A percentile compares a stretch with the other conserved stretches of the same genome.
phyloP scores from a whole-genome alignment of 345 rosid species.

The Eucalyptus leucophloia region DNA sequence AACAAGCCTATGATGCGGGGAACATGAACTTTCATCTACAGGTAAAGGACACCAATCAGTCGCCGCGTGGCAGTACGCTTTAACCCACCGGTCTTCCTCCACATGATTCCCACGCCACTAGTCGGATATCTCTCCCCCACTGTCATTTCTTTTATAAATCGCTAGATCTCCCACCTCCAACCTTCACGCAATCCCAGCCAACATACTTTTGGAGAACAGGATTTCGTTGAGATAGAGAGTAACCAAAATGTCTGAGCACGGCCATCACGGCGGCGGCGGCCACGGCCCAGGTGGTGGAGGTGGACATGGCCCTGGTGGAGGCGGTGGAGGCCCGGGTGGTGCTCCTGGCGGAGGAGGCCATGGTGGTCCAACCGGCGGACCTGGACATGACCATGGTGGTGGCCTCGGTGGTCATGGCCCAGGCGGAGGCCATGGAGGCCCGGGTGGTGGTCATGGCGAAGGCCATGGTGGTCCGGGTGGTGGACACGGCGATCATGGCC shows the following conservation, averaged over 20 bases:
- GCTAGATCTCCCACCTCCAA: not conserved
- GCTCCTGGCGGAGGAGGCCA: not conserved
- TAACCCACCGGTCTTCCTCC: not conserved
- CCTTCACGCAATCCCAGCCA: not conserved
- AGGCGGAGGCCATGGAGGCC: not conserved
- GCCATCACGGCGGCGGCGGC: not conserved
- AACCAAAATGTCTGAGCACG: not conserved
- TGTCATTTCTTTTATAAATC: not conserved
- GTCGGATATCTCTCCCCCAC: not conserved
- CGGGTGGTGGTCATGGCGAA: not conserved
- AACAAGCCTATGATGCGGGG: not conserved
- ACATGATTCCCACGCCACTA: not conserved
- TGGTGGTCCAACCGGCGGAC: not conserved
- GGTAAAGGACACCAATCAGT: not conserved
- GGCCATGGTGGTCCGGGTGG: not conserved
- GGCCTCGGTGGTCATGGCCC: not conserved
- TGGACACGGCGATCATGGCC: not conserved
- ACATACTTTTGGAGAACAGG: not conserved
- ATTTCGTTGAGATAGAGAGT: not conserved
- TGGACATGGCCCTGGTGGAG: not conserved
- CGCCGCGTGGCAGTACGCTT: not conserved
- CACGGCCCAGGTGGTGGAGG: not conserved
- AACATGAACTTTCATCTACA: not conserved
- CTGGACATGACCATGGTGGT: not conserved
- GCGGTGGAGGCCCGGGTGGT: not conserved